Evolutionary conservation across 2,329 filamentous ascomycete genomes (phyloP).

Genomic region (Trichoderma gracile): DNA sequence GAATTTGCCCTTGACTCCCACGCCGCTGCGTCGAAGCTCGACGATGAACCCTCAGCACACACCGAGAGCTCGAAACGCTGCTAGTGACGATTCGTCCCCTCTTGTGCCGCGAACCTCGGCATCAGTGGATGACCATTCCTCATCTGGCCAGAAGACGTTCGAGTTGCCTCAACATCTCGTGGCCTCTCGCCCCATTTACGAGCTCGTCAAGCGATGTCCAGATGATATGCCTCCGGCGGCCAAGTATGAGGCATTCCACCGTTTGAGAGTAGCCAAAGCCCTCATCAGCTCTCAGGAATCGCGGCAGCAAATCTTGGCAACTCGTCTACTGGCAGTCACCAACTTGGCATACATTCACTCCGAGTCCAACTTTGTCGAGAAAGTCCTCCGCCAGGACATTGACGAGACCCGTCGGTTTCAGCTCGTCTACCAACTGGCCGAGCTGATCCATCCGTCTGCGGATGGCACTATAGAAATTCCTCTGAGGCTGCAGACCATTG

Average conservation of each 20-base stretch:
- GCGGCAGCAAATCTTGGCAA: slow-evolving; percentile 74
- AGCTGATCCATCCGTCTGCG: slow-evolving; percentile 81
- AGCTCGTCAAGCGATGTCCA: slow-evolving; percentile 58
- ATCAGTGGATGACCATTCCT: slow-evolving; percentile 39
- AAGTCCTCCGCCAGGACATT: slow-evolving; percentile 80
- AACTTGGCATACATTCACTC: slow-evolving; percentile 88
- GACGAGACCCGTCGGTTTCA: slow-evolving; percentile 89
- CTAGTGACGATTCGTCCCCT: slow-evolving; percentile 50
- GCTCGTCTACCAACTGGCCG: slow-evolving; percentile 86
- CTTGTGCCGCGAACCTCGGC: slow-evolving; percentile 47
- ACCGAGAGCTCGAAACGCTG: slow-evolving; percentile 41
- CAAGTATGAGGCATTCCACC: slow-evolving; percentile 82
- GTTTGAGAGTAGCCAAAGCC: slow-evolving; percentile 80
- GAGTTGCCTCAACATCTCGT: slow-evolving; percentile 64
- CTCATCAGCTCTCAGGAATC: slow-evolving; percentile 65
- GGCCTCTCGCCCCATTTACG: slow-evolving; percentile 53
- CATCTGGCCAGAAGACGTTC: slow-evolving; percentile 57
- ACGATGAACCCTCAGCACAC: slow-evolving; percentile 52
- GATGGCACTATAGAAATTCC: slow-evolving; percentile 69
- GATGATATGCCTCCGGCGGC: slow-evolving; percentile 68
- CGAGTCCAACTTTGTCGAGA: slow-evolving; percentile 81
- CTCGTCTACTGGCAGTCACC: slow-evolving; percentile 81
- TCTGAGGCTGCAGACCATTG: slow-evolving; percentile 76
- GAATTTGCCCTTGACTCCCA: slow-evolving; percentile 68
- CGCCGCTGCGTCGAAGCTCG: slow-evolving; percentile 69